Conservation (phyloP, 352 stramenopile genomes). For the Pythium coloratum region DNA sequence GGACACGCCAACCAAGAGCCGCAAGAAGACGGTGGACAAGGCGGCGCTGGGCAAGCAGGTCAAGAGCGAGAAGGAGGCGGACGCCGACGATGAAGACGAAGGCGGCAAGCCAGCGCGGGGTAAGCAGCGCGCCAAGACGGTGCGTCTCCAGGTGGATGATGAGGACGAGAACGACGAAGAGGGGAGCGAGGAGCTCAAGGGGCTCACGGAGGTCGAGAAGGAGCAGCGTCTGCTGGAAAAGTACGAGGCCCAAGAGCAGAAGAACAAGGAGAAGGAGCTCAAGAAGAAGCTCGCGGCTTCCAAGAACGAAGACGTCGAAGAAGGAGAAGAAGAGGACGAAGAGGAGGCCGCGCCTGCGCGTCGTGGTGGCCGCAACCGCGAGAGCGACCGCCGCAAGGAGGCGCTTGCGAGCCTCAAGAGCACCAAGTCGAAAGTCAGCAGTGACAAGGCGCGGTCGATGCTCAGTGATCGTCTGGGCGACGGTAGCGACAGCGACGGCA, state of each 20-base stretch:
- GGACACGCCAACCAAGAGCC: conserved; percentile 15
- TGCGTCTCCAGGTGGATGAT: conserved; percentile 39
- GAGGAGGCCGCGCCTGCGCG: conserved; percentile 47
- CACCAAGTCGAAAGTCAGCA: conserved; percentile 61
- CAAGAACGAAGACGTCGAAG: conserved; percentile 45
- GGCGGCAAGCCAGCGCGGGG: neutral
- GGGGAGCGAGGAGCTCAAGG: conserved; percentile 59
- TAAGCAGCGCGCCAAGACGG: conserved; percentile 34
- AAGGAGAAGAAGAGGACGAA: conserved; percentile 46
- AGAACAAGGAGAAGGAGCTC: conserved; percentile 79
- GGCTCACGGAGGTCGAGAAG: conserved; percentile 86
- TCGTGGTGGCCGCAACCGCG: conserved; percentile 54
- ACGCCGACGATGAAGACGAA: conserved; percentile 64
- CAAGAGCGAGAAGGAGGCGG: conserved; percentile 46
- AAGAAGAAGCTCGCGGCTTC: conserved; percentile 76
- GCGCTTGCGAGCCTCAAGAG: conserved; percentile 76
- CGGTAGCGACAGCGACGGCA: conserved; percentile 48
- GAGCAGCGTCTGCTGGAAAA: conserved; percentile 85
- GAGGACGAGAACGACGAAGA: conserved; percentile 52
- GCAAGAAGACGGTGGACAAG: conserved; percentile 36
- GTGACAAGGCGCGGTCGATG: conserved; percentile 74
- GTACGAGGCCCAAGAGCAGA: conserved; percentile 82
- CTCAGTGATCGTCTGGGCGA: conserved; percentile 73
- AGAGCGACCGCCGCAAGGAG: conserved; percentile 78
- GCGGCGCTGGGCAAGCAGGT: conserved; percentile 33